Base-by-base conservation (phyloP, 1,139 yeast genomes). In the Tardiomyces digboiensis region DNA sequence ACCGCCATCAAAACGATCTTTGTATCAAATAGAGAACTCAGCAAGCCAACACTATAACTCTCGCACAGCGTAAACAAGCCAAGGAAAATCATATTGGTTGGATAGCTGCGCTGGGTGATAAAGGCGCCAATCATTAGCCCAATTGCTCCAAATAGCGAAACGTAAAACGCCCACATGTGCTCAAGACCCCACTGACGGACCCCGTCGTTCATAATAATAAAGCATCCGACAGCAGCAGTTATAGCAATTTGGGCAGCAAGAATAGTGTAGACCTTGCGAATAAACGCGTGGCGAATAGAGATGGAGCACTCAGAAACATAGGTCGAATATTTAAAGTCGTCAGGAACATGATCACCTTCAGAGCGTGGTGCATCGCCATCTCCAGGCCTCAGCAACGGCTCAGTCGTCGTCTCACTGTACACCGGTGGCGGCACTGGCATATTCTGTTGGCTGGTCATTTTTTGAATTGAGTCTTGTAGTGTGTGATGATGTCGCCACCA, bases 311-410 rank as follows among this genome's bases (percentile, higher is more conserved):
- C 79, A 6, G 88, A 78, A 21, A 87, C 94, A 46, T 76, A 74
- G 8, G 83, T 84, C 29, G 85, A 78, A 63, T 82, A 86, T 61
- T 87, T 87, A 75, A 86, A 87, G 64, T 86, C 95, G 56, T 86
- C 94, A 2, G 69, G 68, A 42, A 65, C 50, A 42, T 58, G 50
- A 45, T 61, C 66, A 38, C 48, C 53, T 7, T 46, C 44, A 13
- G 22, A 22, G 14, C 47, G 40, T n/a, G 46, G 42, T 16, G 37
- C 42, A 20, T 16, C 20, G 7, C 42, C 44, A 6, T 42, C 43
- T 18, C 20, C 26, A 39, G 46, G 44, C 19, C 33, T 21, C 13
- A 47, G 23, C 19, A 47, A 43, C 21, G 39, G 41, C 44, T 40
- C 49, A 6, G 38, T 13, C 4, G 5, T 26, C 4, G 5, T 26